phyloP scores from a whole-genome alignment of 345 rosid species.

The Eucalyptus pauciflora region DNA sequence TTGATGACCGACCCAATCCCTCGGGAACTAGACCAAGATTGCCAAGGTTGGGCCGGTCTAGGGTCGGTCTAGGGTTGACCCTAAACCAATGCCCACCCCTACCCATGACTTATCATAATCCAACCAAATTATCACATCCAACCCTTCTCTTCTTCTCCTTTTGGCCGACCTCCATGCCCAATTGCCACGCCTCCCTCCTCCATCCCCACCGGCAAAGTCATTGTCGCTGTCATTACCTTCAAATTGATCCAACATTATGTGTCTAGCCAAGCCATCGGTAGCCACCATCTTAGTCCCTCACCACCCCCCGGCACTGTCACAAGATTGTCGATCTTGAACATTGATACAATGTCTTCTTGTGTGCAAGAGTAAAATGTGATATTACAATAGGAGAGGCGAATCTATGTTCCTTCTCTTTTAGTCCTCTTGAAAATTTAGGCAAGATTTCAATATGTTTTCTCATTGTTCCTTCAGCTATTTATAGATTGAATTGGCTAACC shows the following conservation, averaged over 20 bases:
- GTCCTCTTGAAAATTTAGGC: not conserved
- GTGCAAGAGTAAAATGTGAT: not conserved
- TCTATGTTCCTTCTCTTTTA: not conserved
- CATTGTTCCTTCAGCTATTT: not conserved
- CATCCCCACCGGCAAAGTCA: too few relatives aligned
- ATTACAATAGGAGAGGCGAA: not conserved
- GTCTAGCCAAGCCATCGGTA: not conserved
- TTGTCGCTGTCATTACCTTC: not conserved
- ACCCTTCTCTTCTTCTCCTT: not conserved
- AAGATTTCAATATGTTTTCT: not conserved
- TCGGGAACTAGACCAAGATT: too few relatives aligned
- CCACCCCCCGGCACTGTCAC: too few relatives aligned
- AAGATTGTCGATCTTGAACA: not conserved
- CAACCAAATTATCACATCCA: not conserved
- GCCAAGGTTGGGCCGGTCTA: too few relatives aligned
- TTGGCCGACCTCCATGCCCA: not conserved
- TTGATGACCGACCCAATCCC: too few relatives aligned
- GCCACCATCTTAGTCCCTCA: not conserved
- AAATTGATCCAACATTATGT: not conserved
- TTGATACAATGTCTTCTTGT: too few relatives aligned
- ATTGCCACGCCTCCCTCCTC: too few relatives aligned
- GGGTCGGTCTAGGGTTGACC: too few relatives aligned
- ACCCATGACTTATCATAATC: not conserved
- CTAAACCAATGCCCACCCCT: too few relatives aligned
- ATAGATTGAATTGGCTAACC: too few relatives aligned